These are phyloP conservation scores for Diplocarpon mali DNA, from an alignment of 2,329 filamentous ascomycete species.

Conservation along the genomic window DNA sequence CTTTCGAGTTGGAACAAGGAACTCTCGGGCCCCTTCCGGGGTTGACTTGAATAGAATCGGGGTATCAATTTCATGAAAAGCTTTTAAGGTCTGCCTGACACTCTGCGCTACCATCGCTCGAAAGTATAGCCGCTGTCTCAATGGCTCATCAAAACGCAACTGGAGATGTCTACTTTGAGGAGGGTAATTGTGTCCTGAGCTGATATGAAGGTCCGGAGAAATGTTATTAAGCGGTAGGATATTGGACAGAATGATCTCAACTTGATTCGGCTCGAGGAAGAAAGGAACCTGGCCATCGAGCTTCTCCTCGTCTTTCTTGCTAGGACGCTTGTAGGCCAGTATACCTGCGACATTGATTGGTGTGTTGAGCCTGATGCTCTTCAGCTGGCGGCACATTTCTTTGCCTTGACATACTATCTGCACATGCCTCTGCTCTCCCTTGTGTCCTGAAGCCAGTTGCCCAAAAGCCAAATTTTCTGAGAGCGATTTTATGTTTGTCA, in stretches of 20 bases:
- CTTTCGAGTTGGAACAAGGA: conserved; percentile 76
- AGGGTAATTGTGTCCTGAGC: conserved; percentile 58
- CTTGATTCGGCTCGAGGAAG: neutral
- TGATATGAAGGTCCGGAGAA: conserved; percentile 65
- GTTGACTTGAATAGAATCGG: conserved; percentile 96
- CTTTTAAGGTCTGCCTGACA: conserved; percentile 31
- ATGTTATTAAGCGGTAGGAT: conserved; percentile 64
- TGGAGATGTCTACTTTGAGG: conserved; percentile 72
- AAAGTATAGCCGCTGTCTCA: conserved; percentile 59
- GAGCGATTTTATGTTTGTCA: conserved; percentile 57
- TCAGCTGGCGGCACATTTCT: conserved; percentile 32
- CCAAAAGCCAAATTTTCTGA: conserved; percentile 63
- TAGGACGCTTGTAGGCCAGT: conserved; percentile 12
- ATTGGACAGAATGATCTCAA: conserved; percentile 51
- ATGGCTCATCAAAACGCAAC: conserved; percentile 58
- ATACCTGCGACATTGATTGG: conserved; percentile 39
- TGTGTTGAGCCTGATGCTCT: conserved; percentile 37
- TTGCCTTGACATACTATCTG: conserved; percentile 16
- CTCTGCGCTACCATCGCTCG: conserved; percentile 47
- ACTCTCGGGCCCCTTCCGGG: conserved; percentile 88
- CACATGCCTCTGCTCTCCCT: conserved; percentile 32
- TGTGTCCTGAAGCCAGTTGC: conserved; percentile 27
- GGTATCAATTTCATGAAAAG: conserved; percentile 61
- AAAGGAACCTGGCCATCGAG: neutral
- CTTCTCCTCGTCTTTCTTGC: conserved; percentile 13